These are phyloP conservation scores for Solanum clarkiae DNA, from an alignment of 257 asterid genomes.

Conservation along the genomic window DNA sequence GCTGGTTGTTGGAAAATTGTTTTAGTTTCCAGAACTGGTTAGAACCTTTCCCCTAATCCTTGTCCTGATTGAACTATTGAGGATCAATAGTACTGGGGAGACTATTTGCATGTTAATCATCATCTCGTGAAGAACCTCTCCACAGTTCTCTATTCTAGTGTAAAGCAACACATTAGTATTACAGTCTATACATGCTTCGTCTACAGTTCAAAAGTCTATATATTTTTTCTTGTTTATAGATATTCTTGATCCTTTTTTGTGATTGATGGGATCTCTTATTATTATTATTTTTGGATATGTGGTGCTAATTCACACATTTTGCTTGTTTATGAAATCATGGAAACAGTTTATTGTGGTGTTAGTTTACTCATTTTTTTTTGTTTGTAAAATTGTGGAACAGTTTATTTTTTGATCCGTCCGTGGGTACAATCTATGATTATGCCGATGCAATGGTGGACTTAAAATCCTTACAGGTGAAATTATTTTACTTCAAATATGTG, in stretches of 20 bases:
- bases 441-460: slow-evolving; percentile 59
- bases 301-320: slow-evolving; percentile 4
- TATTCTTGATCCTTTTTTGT: neutral
- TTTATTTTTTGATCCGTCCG: slow-evolving; percentile 71
- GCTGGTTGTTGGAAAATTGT: neutral
- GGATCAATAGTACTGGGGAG: neutral
- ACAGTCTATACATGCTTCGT: neutral
- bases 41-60: neutral
- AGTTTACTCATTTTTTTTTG: slow-evolving; percentile 9
- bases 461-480: slow-evolving; percentile 54
- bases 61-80: neutral
- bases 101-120: neutral
- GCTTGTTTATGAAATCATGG: slow-evolving; percentile 8
- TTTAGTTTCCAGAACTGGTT: neutral
- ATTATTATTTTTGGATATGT: neutral
- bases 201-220: neutral
- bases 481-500: neutral
- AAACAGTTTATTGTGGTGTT: slow-evolving; percentile 42
- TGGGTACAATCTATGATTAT: slow-evolving; percentile 56
- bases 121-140: neutral
- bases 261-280: neutral
- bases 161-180: neutral
- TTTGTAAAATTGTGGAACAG: slow-evolving; percentile 38
- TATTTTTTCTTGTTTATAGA: neutral
- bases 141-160: neutral